Percentiles rank a stretch among this genome's conserved stretches.
Conservation (phyloP, 2,329 filamentous ascomycete genomes). For the Aspergillus texensis region DNA sequence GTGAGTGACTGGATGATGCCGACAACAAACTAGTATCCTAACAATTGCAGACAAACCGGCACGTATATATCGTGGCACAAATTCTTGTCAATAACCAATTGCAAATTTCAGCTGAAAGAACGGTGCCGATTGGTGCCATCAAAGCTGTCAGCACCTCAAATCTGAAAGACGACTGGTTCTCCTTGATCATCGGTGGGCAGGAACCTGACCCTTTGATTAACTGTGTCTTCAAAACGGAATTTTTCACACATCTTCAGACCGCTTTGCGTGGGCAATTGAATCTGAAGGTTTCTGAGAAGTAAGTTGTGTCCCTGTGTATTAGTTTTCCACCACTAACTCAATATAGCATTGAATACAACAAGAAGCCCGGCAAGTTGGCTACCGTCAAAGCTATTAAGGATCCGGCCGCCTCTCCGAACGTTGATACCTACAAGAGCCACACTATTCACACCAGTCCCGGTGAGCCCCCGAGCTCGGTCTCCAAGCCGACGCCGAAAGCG, state of each 20-base stretch:
- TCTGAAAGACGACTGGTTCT: conserved; percentile 94
- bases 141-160: conserved; percentile 83
- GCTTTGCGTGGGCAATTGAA: conserved; percentile 79
- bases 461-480: conserved; percentile 79
- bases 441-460: conserved; percentile 84
- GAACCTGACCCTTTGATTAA: conserved; percentile 92
- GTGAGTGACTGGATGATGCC: conserved; percentile 32
- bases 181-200: conserved; percentile 81
- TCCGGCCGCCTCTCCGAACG: conserved; percentile 63
- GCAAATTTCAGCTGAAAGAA: conserved; percentile 78
- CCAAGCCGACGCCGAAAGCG: conserved; percentile 80
- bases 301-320: conserved; percentile 31
- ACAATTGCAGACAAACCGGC: conserved; percentile 66
- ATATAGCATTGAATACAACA: conserved; percentile 81
- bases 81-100: conserved; percentile 78
- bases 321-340: conserved; percentile 14
- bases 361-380: conserved; percentile 93
- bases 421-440: conserved; percentile 92
- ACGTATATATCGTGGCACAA: conserved; percentile 88
- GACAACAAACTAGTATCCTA: conserved; percentile 11
- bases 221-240: conserved; percentile 94
- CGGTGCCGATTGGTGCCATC: conserved; percentile 82
- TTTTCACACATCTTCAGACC: conserved; percentile 87
- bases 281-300: conserved; percentile 75
- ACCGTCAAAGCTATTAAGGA: conserved; percentile 90